A percentile compares a stretch with the other conserved stretches of the same genome.
Conservation (phyloP, 371 early-diverging fungal species). For the Saksenaea vasiformis region DNA sequence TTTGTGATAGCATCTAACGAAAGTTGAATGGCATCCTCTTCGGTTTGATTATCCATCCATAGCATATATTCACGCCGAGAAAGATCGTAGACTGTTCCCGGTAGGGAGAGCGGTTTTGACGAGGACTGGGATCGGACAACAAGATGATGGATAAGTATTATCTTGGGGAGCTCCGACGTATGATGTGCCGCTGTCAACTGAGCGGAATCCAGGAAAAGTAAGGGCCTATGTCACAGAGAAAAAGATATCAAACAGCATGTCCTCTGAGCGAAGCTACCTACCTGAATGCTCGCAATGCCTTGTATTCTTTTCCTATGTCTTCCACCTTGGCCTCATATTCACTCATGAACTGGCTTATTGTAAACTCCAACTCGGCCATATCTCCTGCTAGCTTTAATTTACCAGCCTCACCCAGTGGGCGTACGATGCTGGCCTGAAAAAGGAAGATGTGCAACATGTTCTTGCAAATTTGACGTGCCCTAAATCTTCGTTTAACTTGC, state of each 20-base stretch:
- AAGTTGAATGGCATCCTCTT: conserved; percentile 44
- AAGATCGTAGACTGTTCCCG: conserved; percentile 53
- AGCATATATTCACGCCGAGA: conserved; percentile 61
- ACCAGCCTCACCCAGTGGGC: conserved; percentile 62
- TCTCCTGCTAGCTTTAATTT: conserved; percentile 67
- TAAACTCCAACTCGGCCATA: conserved; percentile 74
- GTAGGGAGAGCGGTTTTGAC: conserved; percentile 45
- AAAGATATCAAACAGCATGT: background rate
- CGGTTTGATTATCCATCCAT: conserved; percentile 59
- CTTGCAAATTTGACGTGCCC: conserved; percentile 52
- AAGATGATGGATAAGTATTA: conserved; percentile 60
- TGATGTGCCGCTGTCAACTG: conserved; percentile 56
- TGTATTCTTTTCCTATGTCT: conserved; percentile 56
- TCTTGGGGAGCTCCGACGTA: conserved; percentile 46
- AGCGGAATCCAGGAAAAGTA: conserved; percentile 60
- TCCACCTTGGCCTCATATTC: conserved; percentile 58
- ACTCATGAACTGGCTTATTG: conserved; percentile 54
- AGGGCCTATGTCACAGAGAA: conserved; percentile 24
- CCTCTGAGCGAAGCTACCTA: conserved; percentile 11
- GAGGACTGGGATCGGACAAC: conserved; percentile 54
- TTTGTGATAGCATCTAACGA: conserved; percentile 34
- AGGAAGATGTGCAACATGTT: conserved; percentile 58
- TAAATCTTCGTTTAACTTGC: conserved; percentile 7
- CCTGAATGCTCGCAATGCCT: conserved; percentile 61
- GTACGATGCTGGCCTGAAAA: conserved; percentile 62